These are phyloP conservation scores for Bigelowiella natans DNA, from an alignment of 78 protist genomes.

Conservation along the genomic window DNA sequence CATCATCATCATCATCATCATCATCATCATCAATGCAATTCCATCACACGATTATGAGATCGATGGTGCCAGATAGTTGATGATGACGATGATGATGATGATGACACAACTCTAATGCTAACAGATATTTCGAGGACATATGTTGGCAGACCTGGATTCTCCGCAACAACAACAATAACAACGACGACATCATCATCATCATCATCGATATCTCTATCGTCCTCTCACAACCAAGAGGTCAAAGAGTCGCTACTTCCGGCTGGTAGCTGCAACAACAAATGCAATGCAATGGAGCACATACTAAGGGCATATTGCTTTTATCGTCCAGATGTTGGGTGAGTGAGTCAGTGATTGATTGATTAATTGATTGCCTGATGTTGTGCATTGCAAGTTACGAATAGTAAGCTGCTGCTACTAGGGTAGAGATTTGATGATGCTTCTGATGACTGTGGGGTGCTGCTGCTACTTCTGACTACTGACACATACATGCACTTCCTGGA, in stretches of 20 bases:
- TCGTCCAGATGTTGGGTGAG: constrained; percentile 34
- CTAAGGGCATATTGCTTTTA: constrained; percentile 5
- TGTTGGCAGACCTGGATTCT: neutral
- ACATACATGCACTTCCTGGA: too few species aligned
- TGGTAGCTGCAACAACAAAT: neutral
- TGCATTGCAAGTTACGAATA: too few species aligned
- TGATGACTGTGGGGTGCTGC: too few species aligned
- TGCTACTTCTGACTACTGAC: too few species aligned
- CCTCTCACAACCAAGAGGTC: neutral
- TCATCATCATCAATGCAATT: neutral
- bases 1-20: neutral
- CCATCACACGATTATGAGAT: neutral
- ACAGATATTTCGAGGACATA: neutral
- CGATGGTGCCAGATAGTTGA: neutral
- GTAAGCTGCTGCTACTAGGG: too few species aligned
- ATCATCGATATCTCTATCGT: neutral
- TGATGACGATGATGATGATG: neutral
- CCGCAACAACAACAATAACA: neutral
- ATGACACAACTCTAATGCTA: too few species aligned
- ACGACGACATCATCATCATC: neutral
- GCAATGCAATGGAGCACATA: neutral
- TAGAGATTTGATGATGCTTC: too few species aligned
- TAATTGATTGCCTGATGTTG: too few species aligned
- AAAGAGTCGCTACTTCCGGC: neutral
- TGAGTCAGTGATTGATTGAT: too few species aligned